Evolutionary conservation across 495 filamentous ascomycete genomes (phyloP).

Genomic region (Daldinia bambusicola): DNA sequence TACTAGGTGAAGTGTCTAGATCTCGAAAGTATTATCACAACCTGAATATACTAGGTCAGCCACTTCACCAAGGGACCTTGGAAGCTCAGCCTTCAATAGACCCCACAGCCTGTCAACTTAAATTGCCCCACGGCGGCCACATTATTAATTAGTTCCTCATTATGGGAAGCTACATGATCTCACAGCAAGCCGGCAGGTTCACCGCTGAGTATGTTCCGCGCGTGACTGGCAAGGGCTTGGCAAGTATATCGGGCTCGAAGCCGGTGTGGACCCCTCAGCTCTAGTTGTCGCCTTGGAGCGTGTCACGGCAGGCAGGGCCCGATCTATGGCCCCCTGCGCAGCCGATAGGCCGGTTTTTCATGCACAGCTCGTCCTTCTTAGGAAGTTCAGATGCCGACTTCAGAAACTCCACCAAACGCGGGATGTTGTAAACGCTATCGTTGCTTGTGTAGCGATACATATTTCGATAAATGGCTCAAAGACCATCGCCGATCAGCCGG

Average conservation of each 20-base stretch:
- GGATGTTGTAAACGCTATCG: conserved; percentile 3
- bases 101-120: background rate
- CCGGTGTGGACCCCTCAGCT: conserved; percentile 28
- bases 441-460: conserved; percentile 2
- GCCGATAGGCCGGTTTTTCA: conserved; percentile 24
- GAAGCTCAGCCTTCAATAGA: background rate
- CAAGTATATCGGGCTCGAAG: conserved; percentile 23
- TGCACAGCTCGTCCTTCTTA: conserved; percentile 21
- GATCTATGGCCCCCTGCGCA: background rate
- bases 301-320: conserved; percentile 15
- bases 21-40: background rate
- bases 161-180: conserved; percentile 8
- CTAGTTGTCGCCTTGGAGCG: conserved; percentile 18
- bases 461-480: conserved; percentile 1
- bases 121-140: background rate
- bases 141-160: conserved; percentile 3
- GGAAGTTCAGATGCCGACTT: conserved; percentile 25
- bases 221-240: conserved; percentile 22
- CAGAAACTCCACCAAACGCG: conserved; percentile 14
- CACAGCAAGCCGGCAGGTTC: background rate
- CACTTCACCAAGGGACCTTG: background rate
- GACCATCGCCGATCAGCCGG: background rate
- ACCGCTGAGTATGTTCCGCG: conserved; percentile 15
- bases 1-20: background rate
- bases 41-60: background rate